Conservation (phyloP, 352 stramenopile species). For the Hyaloperonospora arabidopsidis region DNA sequence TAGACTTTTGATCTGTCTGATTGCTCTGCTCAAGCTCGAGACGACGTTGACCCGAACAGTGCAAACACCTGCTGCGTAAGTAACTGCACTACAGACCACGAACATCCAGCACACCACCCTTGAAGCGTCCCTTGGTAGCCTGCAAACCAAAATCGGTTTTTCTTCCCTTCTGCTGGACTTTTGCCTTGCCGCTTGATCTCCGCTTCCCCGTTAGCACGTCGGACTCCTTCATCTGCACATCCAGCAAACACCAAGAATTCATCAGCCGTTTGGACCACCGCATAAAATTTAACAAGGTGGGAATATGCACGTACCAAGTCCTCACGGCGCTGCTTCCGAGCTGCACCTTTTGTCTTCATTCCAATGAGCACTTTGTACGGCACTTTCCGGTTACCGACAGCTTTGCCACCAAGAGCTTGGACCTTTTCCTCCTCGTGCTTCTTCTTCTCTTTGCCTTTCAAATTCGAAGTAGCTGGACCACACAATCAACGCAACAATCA, state of each 20-base stretch:
- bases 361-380: slow-evolving; percentile 73
- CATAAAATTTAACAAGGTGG: not conserved
- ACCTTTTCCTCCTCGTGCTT: slow-evolving; percentile 16
- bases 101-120: slow-evolving; percentile 68
- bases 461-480: slow-evolving; percentile 34
- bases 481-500: too few relatives aligned
- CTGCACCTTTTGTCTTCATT: slow-evolving; percentile 54
- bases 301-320: slow-evolving; percentile 36
- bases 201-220: slow-evolving; percentile 67
- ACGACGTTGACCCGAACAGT: too few relatives aligned
- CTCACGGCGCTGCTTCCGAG: slow-evolving; percentile 46
- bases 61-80: not conserved
- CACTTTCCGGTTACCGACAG: slow-evolving; percentile 42
- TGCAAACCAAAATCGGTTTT: slow-evolving; percentile 70
- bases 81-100: slow-evolving; percentile 27
- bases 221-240: slow-evolving; percentile 47
- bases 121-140: slow-evolving; percentile 66
- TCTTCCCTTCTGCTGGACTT: slow-evolving; percentile 52
- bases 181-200: slow-evolving; percentile 36
- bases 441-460: slow-evolving; percentile 50
- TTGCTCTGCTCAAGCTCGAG: too few relatives aligned
- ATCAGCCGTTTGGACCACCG: not conserved
- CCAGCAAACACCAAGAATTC: not conserved
- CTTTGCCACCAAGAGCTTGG: slow-evolving; percentile 19
- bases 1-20: too few relatives aligned